Evolutionary conservation across 2,329 filamentous ascomycete species (phyloP), one percentile per base, ranked within the genome.

Genomic region (Verticillium dahliae): DNA sequence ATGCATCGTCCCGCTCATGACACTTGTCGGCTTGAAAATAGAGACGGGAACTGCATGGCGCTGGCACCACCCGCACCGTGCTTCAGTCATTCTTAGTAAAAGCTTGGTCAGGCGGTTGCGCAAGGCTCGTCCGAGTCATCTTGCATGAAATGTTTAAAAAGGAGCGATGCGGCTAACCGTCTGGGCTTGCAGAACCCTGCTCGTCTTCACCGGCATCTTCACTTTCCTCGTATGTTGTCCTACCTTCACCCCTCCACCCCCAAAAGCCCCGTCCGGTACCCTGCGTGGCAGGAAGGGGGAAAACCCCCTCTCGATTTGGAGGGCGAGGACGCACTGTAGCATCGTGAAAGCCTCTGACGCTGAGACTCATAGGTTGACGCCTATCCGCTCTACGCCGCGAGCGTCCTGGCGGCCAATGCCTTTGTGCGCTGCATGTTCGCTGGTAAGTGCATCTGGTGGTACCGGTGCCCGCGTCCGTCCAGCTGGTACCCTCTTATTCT

Each of bases 201-300:
- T 96, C 62, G 86, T 90, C 35, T 97, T 91, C 75, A 88, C 86
- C 61, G 91, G 92, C 59, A 86, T 96, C 66, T 97, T 96, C 74
- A 96, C 92, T 13, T 97, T 96, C 76, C 78, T 96, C 65, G 91
- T 94, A 74, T 76, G 80, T 79, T 61, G 60, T 45, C 54, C n/a
- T 14, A 33, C 27, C 27, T 22, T 15, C 31, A 10, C 52, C 45
- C n/a, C 45, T 50, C n/a, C 45, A 11, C 45, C 45, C 45, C 45
- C 45, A 27, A 50, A 50, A 27, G 18, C 18, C 18, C 45, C 18
- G 45, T 27, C 18, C 45, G 45, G 45, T 11, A 50, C 45, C n/a
- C 45, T 50, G 45, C 10, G 45, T 50, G 45, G 41, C 27, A 27
- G 27, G 27, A 27, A 27, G 45, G 22, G 13, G 9, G 9, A 50